Conservation (phyloP, 108 stramenopile genomes). For the Chaetoceros muelleri region DNA sequence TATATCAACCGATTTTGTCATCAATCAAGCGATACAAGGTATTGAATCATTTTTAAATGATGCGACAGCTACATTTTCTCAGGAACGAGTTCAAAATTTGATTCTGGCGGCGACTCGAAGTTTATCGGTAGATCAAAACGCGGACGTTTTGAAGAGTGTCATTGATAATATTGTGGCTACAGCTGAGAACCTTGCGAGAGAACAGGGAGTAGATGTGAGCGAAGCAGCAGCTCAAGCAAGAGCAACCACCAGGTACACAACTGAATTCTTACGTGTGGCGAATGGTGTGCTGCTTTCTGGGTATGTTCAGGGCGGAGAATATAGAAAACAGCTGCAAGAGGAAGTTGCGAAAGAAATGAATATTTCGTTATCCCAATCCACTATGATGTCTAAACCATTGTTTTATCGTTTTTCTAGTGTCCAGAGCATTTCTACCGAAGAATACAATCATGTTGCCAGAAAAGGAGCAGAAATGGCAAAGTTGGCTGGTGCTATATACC, state of each 20-base stretch:
- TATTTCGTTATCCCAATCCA: not conserved
- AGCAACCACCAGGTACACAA: constrained; percentile 50
- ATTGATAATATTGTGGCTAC: too few relatives aligned
- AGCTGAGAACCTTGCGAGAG: constrained; percentile 15
- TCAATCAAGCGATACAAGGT: too few relatives aligned
- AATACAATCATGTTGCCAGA: constrained; percentile 6
- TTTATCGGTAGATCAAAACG: too few relatives aligned
- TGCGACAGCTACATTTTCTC: too few relatives aligned
- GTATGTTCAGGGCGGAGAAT: constrained; percentile 10
- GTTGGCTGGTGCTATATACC: constrained; percentile 66
- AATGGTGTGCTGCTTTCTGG: constrained; percentile 47
- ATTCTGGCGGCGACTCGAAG: too few relatives aligned
- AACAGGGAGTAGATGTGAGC: constrained; percentile 28
- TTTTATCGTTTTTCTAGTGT: constrained; percentile 26
- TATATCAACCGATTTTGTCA: too few relatives aligned
- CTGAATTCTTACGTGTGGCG: constrained; percentile 39
- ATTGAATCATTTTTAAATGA: too few relatives aligned
- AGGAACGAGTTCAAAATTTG: too few relatives aligned
- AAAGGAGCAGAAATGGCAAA: constrained; percentile 50
- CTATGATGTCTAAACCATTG: constrained; percentile 10
- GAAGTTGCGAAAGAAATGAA: not conserved
- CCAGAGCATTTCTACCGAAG: not conserved
- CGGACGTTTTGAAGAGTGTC: too few relatives aligned
- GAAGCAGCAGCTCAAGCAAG: constrained; percentile 46
- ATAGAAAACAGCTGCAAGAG: constrained; percentile 3